Conservation (phyloP, 2,329 filamentous ascomycete genomes). For the Eutypella sp. region DNA sequence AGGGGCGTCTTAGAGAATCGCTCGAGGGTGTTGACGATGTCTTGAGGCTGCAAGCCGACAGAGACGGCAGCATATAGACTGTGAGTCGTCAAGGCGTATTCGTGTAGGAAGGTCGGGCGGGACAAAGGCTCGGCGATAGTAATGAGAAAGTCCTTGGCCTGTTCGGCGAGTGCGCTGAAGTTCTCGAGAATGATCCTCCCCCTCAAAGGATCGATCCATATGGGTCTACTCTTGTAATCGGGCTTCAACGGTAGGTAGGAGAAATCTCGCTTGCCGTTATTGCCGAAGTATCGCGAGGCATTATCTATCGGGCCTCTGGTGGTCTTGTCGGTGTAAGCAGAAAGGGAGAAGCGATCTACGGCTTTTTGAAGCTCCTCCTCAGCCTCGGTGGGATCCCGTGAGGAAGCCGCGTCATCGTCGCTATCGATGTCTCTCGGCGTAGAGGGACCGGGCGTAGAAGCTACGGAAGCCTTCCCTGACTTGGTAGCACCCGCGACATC, state of each 20-base stretch:
- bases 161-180: conserved; percentile 80
- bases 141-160: conserved; percentile 90
- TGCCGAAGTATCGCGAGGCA: conserved; percentile 43
- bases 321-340: conserved; percentile 44
- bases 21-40: conserved; percentile 87
- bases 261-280: conserved; percentile 57
- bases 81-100: conserved; percentile 87
- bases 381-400: conserved; percentile 46
- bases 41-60: conserved; percentile 81
- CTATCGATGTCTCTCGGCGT: conserved; percentile 56
- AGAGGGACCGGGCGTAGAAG: conserved; percentile 56
- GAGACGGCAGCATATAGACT: conserved; percentile 94
- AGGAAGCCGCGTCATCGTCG: conserved; percentile 36
- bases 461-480: conserved; percentile 49
- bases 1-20: conserved; percentile 84
- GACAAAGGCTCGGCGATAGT: conserved; percentile 93
- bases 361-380: conserved; percentile 53
- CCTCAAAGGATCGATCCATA: conserved; percentile 88
- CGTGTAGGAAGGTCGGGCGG: conserved; percentile 84
- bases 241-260: conserved; percentile 77
- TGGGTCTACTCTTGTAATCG: conserved; percentile 81
- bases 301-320: conserved; percentile 33
- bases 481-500: conserved; percentile 46
- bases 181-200: conserved; percentile 90
- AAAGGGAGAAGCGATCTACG: conserved; percentile 55